Evolutionary conservation across 2,329 filamentous ascomycete species (phyloP).

Genomic region (Fusarium bulbicola): DNA sequence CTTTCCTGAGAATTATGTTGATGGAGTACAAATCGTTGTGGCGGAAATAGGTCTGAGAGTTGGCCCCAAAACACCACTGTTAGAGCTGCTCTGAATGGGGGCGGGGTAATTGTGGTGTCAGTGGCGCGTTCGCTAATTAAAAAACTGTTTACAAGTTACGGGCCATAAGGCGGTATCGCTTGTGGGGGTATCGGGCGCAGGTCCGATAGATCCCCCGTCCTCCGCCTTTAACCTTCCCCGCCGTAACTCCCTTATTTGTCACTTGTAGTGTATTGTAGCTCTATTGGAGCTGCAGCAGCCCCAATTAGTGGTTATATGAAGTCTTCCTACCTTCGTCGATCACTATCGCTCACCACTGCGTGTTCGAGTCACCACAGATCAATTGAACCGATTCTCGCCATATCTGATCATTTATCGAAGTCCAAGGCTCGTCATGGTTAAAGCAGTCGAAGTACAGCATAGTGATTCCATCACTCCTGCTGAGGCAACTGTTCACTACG

Average conservation of each 20-base stretch:
- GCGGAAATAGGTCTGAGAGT: too few species aligned
- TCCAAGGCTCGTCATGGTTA: background rate
- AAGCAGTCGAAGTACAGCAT: background rate
- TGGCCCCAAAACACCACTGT: background rate
- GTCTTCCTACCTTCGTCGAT: background rate
- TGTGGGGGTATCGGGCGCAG: background rate
- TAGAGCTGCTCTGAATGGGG: background rate
- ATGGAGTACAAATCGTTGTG: background rate
- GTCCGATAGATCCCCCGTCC: background rate
- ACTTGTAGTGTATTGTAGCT: background rate
- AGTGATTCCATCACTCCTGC: background rate
- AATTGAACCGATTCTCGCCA: too few species aligned
- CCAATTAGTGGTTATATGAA: background rate
- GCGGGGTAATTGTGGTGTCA: background rate
- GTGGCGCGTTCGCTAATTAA: background rate
- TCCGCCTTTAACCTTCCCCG: background rate
- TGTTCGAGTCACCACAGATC: background rate
- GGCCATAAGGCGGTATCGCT: background rate
- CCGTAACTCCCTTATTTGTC: background rate
- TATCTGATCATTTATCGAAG: background rate
- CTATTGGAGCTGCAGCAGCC: background rate
- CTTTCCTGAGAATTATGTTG: background rate
- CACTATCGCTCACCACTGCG: background rate
- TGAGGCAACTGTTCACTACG: background rate
- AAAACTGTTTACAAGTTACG: background rate